Base-by-base conservation (phyloP, 805 yeast species). In the Sungouiozyma intestinalis region DNA sequence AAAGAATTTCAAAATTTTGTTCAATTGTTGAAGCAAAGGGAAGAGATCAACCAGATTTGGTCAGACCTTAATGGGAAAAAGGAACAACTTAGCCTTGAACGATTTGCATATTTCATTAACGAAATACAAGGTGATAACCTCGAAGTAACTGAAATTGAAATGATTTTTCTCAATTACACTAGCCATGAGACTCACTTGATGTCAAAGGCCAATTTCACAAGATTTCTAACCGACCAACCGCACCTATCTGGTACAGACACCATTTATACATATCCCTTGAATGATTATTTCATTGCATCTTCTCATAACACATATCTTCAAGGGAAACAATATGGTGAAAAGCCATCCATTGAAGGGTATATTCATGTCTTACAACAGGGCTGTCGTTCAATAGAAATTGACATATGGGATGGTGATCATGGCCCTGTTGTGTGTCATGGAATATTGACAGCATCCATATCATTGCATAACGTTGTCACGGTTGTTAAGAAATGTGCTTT, bases 371-470 rank as follows among this genome's bases (percentile, higher is more conserved):
- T 92, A 39, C 96, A 87, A 57, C 74, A 87, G 42, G 97, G 98
- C 1, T 92, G 97, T 53, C 69, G 96, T 36, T 88, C 96, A 48
- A 70, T 92, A n/a, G 99, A 92, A 55, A 77, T 92, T 34, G 99
- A 92, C 60, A 70, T 92, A 16, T 92, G 98, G 98, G 95, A 90
- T 64, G 84, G 81, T 17, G 78, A 74, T 29, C 61, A 64, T 11
- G 88, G 81, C 0, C 98, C 98, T 0, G 74, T 85, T 0, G 96
- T 92, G 0, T 81, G 83, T 21, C 99, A 92, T 61, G 98, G 98
- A 0, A 77, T 95, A 0, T 75, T 92, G 47, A 85, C 97, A 0
- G 70, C 80, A 0, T 75, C 90, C 1, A 75, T 90, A 9, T 74
- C 77, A 2, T 72, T 90, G 24, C 58, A 66, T 9, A 79, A 79